Evolutionary conservation across 1,139 yeast genomes (phyloP).

Genomic region (Candida albicans): DNA sequence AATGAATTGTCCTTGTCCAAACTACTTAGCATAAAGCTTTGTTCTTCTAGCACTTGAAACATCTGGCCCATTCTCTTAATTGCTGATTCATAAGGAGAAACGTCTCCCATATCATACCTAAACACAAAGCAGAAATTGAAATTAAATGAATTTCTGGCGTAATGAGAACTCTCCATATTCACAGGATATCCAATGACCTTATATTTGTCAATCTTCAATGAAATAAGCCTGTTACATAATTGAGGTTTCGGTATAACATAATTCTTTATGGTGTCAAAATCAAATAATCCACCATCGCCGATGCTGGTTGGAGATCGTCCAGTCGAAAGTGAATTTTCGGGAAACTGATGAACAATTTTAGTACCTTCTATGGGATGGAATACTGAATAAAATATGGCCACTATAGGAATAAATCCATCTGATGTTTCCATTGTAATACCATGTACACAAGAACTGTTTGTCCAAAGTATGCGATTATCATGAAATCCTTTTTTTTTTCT

Average conservation of each 20-base stretch:
- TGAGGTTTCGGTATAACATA: conserved; percentile 93
- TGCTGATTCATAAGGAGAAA: conserved; percentile 84
- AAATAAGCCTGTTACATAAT: conserved; percentile 76
- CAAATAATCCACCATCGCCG: conserved; percentile 46
- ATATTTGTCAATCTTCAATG: conserved; percentile 69
- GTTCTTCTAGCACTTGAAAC: conserved; percentile 91
- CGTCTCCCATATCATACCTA: conserved; percentile 68
- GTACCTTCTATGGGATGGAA: conserved; percentile 97
- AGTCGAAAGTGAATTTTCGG: conserved; percentile 53
- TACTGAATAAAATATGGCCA: conserved; percentile 84
- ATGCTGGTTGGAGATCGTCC: not conserved
- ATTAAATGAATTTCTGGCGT: conserved; percentile 87
- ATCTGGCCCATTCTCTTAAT: conserved; percentile 81
- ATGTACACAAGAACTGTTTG: conserved; percentile 16
- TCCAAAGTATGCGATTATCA: conserved; percentile 10
- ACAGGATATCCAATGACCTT: conserved; percentile 91
- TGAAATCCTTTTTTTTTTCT: not conserved
- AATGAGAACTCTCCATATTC: conserved; percentile 67
- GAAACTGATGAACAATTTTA: conserved; percentile 90
- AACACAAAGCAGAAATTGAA: conserved; percentile 94
- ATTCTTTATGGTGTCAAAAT: conserved; percentile 84
- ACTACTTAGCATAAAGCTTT: conserved; percentile 70
- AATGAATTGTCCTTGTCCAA: conserved; percentile 38
- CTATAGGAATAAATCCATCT: conserved; percentile 78
- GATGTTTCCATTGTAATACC: conserved; percentile 31